Evolutionary conservation across 805 yeast genomes (phyloP), one percentile per base, ranked within the genome.

Genomic region (Candida xiaguanensis): DNA sequence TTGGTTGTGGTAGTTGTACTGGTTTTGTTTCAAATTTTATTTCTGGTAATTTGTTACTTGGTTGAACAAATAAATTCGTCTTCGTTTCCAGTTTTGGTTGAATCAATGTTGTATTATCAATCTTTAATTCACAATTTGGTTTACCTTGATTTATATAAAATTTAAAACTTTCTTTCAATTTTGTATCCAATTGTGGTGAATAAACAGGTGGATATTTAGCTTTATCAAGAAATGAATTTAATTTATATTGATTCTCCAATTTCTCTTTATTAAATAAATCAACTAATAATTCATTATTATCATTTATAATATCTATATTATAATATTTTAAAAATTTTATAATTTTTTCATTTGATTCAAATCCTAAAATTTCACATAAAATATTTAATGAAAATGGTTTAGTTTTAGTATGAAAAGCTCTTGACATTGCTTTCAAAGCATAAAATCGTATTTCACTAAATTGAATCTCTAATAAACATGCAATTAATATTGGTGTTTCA

Each of bases 381-480:
- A 72, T 56, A 1, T 53, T 50, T 0, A 77, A 69, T 3, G 80
- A 68, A 44, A 82, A 76, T 1, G 88, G 82, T 49, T 78, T 83
- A 2, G 87, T 81, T 41, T 78, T 82, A 2, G 80, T 72, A 52
- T 90, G 95, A 42, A 78, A 73, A 0, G 89, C 65, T 42, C 76
- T 67, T 3, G 84, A 64, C 65, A 93, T 67, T 0, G 87, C 65
- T 49, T 77, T 78, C 41, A 91, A 55, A 0, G 91, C 89, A 50
- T 78, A 78, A 47, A 84, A 80, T 32, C 97, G 61, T 3, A 89
- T 68, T 41, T 88, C 91, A 50, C 84, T 85, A 53, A 87, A 78
- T 49, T 85, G 89, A 2, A 81, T 78, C 55, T 93, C 96, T 14
- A 86, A 60, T 27, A 91, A 62, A 43, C 91, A 88, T 2, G 86